These are phyloP conservation scores for Suillus alpinus DNA, from an alignment of 768 basidiomycete genomes.

Conservation along the genomic window DNA sequence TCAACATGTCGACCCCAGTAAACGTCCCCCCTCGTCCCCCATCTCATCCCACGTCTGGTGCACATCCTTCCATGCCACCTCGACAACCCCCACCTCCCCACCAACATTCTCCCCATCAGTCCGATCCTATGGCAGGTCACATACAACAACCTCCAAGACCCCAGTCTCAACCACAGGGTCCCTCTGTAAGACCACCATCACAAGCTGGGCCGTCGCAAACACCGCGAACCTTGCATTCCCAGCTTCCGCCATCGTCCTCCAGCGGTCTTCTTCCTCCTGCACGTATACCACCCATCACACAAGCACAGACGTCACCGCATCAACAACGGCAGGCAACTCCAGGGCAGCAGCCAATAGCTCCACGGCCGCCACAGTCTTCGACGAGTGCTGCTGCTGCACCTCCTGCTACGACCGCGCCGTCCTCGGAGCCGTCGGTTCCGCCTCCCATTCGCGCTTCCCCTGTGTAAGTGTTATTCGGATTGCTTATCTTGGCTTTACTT, in stretches of 20 bases:
- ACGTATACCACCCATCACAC: constrained; percentile 37
- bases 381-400: constrained; percentile 16
- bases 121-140: constrained; percentile 43
- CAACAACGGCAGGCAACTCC: constrained; percentile 32
- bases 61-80: constrained; percentile 29
- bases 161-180: constrained; percentile 57
- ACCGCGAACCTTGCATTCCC: constrained; percentile 39
- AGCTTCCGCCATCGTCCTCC: constrained; percentile 30
- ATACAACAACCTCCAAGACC: constrained; percentile 46
- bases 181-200: constrained; percentile 48
- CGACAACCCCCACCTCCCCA: constrained; percentile 34
- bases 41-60: constrained; percentile 35
- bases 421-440: constrained; percentile 32
- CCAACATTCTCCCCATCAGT: constrained; percentile 47
- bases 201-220: constrained; percentile 47
- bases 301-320: constrained; percentile 33
- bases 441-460: constrained; percentile 27
- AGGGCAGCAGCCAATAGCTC: constrained; percentile 36
- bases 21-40: constrained; percentile 43
- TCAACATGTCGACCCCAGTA: constrained; percentile 34
- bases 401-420: constrained; percentile 21
- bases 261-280: constrained; percentile 20
- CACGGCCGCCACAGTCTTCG: constrained; percentile 32
- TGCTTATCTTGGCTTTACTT: neutral
- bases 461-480: constrained; percentile 25